Base-by-base conservation (phyloP, 805 yeast genomes). In the Starmerella khaoyaiensis region DNA sequence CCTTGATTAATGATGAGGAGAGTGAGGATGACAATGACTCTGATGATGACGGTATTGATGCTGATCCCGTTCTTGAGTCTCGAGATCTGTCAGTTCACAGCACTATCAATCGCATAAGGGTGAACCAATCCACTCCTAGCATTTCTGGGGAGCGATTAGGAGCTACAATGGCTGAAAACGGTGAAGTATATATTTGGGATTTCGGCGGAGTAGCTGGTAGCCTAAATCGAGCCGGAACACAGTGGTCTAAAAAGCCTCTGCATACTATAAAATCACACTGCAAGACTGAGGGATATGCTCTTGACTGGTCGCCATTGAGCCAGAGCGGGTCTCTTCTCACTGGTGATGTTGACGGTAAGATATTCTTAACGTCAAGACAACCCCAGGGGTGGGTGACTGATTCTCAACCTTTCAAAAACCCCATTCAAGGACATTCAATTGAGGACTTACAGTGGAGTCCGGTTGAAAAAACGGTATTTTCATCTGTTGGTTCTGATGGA, bases 391-490 rank as follows among this genome's bases (percentile, higher is more conserved):
- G 96, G 95, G 64, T 67, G 31, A 84, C 97, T 2, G 96, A 87
- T 51, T 74, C 75, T 51, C 72, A 76, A 9, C 81, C 96, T 22
- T 90, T 74, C 59, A 52, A 61, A 11, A 58, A 57, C 30, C 40
- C 44, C 10, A 67, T 63, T 41, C 76, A 78, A 44, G 67, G 71
- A 18, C 69, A 74, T 39, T 65, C 79, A 27, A 78, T 90, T 41
- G 98, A 90, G 62, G 98, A 90, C 56, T 72, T 90, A 41, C 97
- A 90, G 60, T 90, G 97, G 96, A 81, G 94, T 10, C 79, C 78
- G 37, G 72, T 86, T 4, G 97, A 90, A 57, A 71, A 70, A 45
- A 83, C 96, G 0, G 98, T 90, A 21, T 90, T 90, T 57, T 94
- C 96, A n/a, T 73, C 93, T 17, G 87, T 79, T 30, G 96, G 94